Percentiles rank a stretch among this genome's conserved stretches.
These are phyloP conservation scores for Lactarius trivialis DNA, from an alignment of 768 basidiomycete genomes.

Conservation along the genomic window DNA sequence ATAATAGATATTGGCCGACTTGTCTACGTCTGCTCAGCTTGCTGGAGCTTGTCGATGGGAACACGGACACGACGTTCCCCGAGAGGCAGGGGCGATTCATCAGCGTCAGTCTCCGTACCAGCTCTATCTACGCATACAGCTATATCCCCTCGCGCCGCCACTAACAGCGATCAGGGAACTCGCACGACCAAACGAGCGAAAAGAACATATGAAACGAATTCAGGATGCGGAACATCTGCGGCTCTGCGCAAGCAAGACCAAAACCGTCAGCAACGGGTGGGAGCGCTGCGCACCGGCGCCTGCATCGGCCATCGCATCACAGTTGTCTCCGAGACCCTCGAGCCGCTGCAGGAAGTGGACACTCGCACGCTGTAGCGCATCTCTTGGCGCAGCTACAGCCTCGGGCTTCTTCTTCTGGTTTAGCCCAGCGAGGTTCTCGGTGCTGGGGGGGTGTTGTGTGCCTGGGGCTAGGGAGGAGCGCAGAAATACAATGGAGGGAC, in stretches of 20 bases:
- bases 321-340: slow-evolving; percentile 62
- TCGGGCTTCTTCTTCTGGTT: slow-evolving; percentile 80
- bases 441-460: slow-evolving; percentile 34
- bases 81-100: slow-evolving; percentile 24
- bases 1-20: background rate
- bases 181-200: background rate
- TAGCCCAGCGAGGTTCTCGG: slow-evolving; percentile 50
- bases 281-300: slow-evolving; percentile 46
- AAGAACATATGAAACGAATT: slow-evolving; percentile 52
- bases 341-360: slow-evolving; percentile 59
- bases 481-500: slow-evolving; percentile 17
- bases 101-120: background rate
- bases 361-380: slow-evolving; percentile 61
- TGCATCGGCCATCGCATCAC: slow-evolving; percentile 71
- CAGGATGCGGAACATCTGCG: slow-evolving; percentile 75
- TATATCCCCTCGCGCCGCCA: slow-evolving; percentile 41
- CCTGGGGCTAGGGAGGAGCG: slow-evolving; percentile 44
- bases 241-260: slow-evolving; percentile 74
- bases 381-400: slow-evolving; percentile 65
- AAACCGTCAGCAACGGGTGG: background rate
- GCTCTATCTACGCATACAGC: slow-evolving; percentile 26
- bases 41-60: slow-evolving; percentile 58
- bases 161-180: slow-evolving; percentile 31
- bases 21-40: slow-evolving; percentile 23
- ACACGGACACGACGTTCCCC: slow-evolving; percentile 70